Conservation (phyloP, 2,329 filamentous ascomycete genomes). For the Dactylellina drechsleri region DNA sequence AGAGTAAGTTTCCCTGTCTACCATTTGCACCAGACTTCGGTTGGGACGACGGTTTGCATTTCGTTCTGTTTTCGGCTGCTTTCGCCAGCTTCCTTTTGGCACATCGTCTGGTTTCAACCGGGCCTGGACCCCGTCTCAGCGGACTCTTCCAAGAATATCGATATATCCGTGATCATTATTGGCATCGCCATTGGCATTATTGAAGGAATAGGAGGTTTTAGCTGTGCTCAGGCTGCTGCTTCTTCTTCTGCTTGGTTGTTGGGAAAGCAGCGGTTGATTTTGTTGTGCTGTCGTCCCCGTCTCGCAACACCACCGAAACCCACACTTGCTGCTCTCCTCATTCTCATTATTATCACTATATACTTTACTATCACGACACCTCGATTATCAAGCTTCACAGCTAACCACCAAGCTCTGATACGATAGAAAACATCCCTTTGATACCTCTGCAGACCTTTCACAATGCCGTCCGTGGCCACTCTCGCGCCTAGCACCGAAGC, state of each 20-base stretch:
- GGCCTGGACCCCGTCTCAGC: slow-evolving; percentile 1
- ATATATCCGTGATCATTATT: too few relatives aligned
- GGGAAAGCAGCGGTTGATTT: slow-evolving; percentile 30
- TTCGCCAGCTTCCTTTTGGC: slow-evolving; percentile 14
- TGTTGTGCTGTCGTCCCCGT: slow-evolving; percentile 42
- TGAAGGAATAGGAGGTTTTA: too few relatives aligned
- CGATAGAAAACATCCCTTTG: slow-evolving; percentile 3
- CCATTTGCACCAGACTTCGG: slow-evolving; percentile 17
- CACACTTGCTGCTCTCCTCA: slow-evolving; percentile 56
- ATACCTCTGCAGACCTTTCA: slow-evolving; percentile 13
- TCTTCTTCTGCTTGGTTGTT: slow-evolving; percentile 4
- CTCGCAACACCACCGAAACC: slow-evolving; percentile 50
- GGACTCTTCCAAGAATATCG: background rate
- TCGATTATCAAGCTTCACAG: background rate
- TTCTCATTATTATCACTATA: slow-evolving; percentile 63
- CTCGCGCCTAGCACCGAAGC: slow-evolving; percentile 56
- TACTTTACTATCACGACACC: slow-evolving; percentile 56
- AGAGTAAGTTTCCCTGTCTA: slow-evolving; percentile 31
- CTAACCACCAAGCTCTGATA: slow-evolving; percentile 6
- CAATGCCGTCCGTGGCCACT: slow-evolving; percentile 54
- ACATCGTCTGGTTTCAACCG: slow-evolving; percentile 29
- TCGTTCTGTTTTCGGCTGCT: slow-evolving; percentile 29
- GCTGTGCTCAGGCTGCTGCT: too few relatives aligned
- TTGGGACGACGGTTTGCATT: slow-evolving; percentile 36
- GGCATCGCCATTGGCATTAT: too few relatives aligned